Percentiles rank a stretch among this genome's conserved stretches.
These are phyloP conservation scores for Nakaseomyces delphensis DNA, from an alignment of 1,139 yeast species.

Conservation along the genomic window DNA sequence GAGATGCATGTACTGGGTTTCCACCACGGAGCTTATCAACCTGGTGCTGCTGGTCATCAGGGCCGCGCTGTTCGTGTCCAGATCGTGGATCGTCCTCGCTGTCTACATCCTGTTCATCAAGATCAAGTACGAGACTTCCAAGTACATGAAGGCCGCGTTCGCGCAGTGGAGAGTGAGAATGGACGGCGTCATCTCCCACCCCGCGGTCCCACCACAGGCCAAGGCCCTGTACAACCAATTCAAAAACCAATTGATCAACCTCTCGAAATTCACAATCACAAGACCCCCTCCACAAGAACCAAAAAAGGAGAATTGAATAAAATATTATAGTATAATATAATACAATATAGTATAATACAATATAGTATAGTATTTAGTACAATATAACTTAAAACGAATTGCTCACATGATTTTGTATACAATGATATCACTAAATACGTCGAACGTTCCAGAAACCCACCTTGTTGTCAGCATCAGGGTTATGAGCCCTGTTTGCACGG, in stretches of 20 bases:
- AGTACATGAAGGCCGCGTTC: constrained; percentile 62
- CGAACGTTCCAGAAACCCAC: no score
- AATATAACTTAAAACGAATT: not conserved
- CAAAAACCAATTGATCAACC: constrained; percentile 34
- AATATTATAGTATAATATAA: not conserved
- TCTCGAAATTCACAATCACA: constrained; percentile 13
- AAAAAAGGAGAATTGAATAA: constrained; percentile 1
- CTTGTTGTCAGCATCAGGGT: no score
- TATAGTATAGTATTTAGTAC: not conserved
- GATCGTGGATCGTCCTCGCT: constrained; percentile 53
- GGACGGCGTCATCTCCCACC: constrained; percentile 54
- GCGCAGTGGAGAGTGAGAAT: constrained; percentile 62
- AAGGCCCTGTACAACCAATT: constrained; percentile 54
- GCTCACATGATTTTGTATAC: no score
- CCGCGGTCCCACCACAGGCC: constrained; percentile 48
- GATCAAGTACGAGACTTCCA: constrained; percentile 68
- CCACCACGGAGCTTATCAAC: constrained; percentile 55
- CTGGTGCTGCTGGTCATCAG: constrained; percentile 43
- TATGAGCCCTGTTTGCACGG: no score
- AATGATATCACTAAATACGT: no score
- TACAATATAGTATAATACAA: no score
- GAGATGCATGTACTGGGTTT: constrained; percentile 61
- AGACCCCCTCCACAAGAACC: constrained; percentile 12
- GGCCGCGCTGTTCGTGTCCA: constrained; percentile 53
- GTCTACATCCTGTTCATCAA: constrained; percentile 62